A percentile compares a stretch with the other conserved stretches of the same genome.
Conservation (phyloP, 108 stramenopile genomes). For the Nitzschia sp. region DNA sequence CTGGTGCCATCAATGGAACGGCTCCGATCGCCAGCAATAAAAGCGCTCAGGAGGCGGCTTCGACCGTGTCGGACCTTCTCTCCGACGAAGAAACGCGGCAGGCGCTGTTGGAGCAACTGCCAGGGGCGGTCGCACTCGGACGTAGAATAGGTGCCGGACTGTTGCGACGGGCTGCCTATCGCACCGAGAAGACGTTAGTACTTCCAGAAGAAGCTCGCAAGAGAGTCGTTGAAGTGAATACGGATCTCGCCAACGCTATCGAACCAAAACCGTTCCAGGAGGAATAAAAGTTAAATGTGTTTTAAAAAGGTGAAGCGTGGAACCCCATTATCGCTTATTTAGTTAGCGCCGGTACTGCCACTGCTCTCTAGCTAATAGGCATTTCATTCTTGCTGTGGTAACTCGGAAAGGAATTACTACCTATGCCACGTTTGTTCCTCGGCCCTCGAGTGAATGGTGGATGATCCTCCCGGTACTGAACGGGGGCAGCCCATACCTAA, state of each 20-base stretch:
- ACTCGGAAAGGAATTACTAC: too few species aligned
- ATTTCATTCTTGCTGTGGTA: too few species aligned
- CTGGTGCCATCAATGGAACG: background rate
- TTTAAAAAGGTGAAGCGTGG: too few species aligned
- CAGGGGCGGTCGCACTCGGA: conserved; percentile 53
- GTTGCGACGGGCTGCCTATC: conserved; percentile 73
- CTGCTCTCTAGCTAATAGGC: too few species aligned
- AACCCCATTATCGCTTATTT: too few species aligned
- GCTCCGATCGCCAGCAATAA: background rate
- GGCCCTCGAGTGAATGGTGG: too few species aligned
- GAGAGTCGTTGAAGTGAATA: conserved; percentile 52
- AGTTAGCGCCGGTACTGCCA: too few species aligned
- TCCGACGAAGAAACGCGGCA: conserved; percentile 49
- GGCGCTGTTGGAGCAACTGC: conserved; percentile 53
- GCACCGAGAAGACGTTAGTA: conserved; percentile 50
- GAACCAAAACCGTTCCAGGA: conserved; percentile 19
- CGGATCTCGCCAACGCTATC: conserved; percentile 56
- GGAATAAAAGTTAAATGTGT: too few species aligned
- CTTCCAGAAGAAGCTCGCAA: conserved; percentile 56
- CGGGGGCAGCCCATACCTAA: too few species aligned
- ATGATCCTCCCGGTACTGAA: too few species aligned
- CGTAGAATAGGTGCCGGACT: conserved; percentile 64
- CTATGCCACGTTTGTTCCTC: too few species aligned
- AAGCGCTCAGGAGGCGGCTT: background rate
- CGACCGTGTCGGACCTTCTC: conserved; percentile 35